Evolutionary conservation across 1,284 basidiomycete species (phyloP).

Genomic region (Leccinum variabile): DNA sequence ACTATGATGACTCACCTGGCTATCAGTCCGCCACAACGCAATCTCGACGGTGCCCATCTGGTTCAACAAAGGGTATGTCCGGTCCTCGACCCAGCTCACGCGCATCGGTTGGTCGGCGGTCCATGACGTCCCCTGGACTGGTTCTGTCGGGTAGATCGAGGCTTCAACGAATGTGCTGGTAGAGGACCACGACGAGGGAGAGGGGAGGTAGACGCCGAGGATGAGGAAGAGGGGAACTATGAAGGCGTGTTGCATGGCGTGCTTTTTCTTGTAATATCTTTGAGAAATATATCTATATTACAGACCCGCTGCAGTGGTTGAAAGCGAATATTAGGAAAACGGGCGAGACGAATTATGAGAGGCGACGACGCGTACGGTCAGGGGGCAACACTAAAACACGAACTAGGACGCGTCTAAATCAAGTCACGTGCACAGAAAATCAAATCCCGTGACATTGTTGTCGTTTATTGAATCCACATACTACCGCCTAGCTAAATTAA

Average conservation of each 20-base stretch:
- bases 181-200: background rate
- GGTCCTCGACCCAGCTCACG: constrained; percentile 51
- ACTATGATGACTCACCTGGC: constrained; percentile 36
- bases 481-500: constrained; percentile 10
- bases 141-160: constrained; percentile 49
- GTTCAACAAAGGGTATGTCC: constrained; percentile 38
- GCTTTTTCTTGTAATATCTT: background rate
- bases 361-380: background rate
- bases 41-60: constrained; percentile 43
- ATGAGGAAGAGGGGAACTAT: constrained; percentile 2
- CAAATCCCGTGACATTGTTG: constrained; percentile 18
- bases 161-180: constrained; percentile 16
- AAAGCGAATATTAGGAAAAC: background rate
- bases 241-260: constrained; percentile 13
- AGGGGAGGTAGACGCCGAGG: constrained; percentile 9
- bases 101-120: constrained; percentile 39
- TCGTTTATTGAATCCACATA: background rate
- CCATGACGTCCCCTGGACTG: constrained; percentile 46
- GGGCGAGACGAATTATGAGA: constrained; percentile 7
- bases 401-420: background rate
- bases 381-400: constrained; percentile 14
- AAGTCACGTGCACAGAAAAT: constrained; percentile 31
- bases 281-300: constrained; percentile 6
- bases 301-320: constrained; percentile 29
- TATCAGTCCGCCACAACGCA: constrained; percentile 40